These are phyloP conservation scores for Zygoascus biomembranicola DNA, from an alignment of 805 yeast genomes.

Conservation along the genomic window DNA sequence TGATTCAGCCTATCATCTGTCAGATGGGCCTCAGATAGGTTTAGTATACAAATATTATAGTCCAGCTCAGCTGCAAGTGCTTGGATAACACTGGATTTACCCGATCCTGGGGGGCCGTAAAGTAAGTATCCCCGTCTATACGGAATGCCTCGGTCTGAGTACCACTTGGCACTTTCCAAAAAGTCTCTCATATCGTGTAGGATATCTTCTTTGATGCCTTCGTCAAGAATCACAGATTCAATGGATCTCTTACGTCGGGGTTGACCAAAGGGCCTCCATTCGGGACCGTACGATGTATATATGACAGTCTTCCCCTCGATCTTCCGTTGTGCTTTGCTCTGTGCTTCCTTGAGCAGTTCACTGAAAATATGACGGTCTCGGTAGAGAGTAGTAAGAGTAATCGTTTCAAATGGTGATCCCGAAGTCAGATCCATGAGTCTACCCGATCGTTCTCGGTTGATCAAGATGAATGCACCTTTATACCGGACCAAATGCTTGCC, in stretches of 20 bases:
- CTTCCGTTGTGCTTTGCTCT: constrained; percentile 65
- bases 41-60: constrained; percentile 88
- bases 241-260: constrained; percentile 81
- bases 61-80: constrained; percentile 95
- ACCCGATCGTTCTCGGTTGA: constrained; percentile 85
- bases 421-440: constrained; percentile 79
- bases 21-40: constrained; percentile 79
- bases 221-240: constrained; percentile 79
- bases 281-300: constrained; percentile 95
- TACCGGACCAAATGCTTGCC: constrained; percentile 86
- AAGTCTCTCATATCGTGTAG: constrained; percentile 73
- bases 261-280: constrained; percentile 97
- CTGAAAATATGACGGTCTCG: constrained; percentile 66
- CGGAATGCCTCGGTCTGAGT: constrained; percentile 93
- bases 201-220: constrained; percentile 59
- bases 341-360: constrained; percentile 75
- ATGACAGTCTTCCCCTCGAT: constrained; percentile 92
- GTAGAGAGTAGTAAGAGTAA: constrained; percentile 84
- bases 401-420: constrained; percentile 94
- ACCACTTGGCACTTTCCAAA: constrained; percentile 77
- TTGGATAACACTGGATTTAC: constrained; percentile 92
- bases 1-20: constrained; percentile 94
- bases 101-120: constrained; percentile 97
- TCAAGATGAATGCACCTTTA: constrained; percentile 79
- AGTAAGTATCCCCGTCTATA: constrained; percentile 89